Evolutionary conservation across 805 yeast genomes (phyloP).

Genomic region (Yarrowia bubula): DNA sequence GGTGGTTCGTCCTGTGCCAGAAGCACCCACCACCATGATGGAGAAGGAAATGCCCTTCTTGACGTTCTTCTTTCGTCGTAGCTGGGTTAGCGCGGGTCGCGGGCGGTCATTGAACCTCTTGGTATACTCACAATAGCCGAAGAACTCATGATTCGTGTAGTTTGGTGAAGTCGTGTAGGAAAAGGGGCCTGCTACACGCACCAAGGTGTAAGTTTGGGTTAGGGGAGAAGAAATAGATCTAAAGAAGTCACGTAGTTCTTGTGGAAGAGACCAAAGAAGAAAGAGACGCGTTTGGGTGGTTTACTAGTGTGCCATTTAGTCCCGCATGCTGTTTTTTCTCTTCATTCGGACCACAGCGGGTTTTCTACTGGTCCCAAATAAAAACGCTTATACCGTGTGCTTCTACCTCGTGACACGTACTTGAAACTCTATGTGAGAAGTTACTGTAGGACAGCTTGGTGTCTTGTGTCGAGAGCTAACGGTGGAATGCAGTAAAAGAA

Average conservation of each 20-base stretch:
- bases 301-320: too few species aligned
- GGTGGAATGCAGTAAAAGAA: too few species aligned
- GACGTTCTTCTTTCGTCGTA: constrained; percentile 58
- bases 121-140: constrained; percentile 7
- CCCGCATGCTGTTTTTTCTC: too few species aligned
- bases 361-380: too few species aligned
- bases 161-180: background rate
- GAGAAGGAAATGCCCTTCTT: constrained; percentile 65
- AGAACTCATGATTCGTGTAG: constrained; percentile 10
- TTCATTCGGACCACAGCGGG: too few species aligned
- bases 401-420: too few species aligned
- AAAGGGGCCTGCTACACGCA: background rate
- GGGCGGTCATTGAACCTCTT: background rate
- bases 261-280: background rate
- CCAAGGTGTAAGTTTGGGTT: background rate
- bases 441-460: too few species aligned
- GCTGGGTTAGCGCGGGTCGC: constrained; percentile 1
- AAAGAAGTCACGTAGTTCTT: background rate
- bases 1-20: constrained; percentile 72
- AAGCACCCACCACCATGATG: constrained; percentile 67
- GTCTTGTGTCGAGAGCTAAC: too few species aligned
- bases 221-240: background rate
- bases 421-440: too few species aligned
- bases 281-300: background rate
- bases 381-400: too few species aligned